Evolutionary conservation across 306 rosid species (phyloP), one percentile per base, ranked within the genome.

Genomic region (Hippophae rhamnoides): DNA sequence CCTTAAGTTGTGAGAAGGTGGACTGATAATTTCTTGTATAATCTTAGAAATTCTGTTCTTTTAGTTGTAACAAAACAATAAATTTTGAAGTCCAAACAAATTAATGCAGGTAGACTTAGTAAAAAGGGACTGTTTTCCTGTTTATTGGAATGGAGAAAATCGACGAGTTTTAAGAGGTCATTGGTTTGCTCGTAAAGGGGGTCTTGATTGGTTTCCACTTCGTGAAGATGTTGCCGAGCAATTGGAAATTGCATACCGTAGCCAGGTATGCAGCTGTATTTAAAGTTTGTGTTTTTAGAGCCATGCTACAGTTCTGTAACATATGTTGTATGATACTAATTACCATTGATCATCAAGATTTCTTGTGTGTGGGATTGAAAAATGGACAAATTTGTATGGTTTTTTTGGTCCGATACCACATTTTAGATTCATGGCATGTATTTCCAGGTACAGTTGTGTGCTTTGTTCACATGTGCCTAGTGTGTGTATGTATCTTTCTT

Each of bases 181-280:
- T 69, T 93, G 99, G 99, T 93, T 88, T 78, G 95, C 99, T 53
- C 82, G 81, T 75, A 88, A 93, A 75, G 99, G 95, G 61, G 97
- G 97, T 13, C 83, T 84, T 13, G 97, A 88, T 69, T 93, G 99
- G 99, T 79, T 88, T 60, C 99, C 99, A 26, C 73, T 93, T 65
- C 97, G 99, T 9, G 99, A 93, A 72, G 97, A 93, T 60, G 80
- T 93, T 54, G 77, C 97, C 40, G 99, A 93, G 74, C 97, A 93
- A 52, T 78, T 93, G 50, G 99, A 93, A 80, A 72, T 84, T 80
- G 94, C 86, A 25, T 93, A 93, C 67, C 77, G 79, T 62, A 72
- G 71, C 52, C 88, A 78, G 99, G 99, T 92, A 60, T 51, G 77
- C 56, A 38, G 40, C 54, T 13, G 50, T 57, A 55, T 27, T 40